phyloP scores from a whole-genome alignment of 345 rosid genomes.

The Pistacia integerrima region DNA sequence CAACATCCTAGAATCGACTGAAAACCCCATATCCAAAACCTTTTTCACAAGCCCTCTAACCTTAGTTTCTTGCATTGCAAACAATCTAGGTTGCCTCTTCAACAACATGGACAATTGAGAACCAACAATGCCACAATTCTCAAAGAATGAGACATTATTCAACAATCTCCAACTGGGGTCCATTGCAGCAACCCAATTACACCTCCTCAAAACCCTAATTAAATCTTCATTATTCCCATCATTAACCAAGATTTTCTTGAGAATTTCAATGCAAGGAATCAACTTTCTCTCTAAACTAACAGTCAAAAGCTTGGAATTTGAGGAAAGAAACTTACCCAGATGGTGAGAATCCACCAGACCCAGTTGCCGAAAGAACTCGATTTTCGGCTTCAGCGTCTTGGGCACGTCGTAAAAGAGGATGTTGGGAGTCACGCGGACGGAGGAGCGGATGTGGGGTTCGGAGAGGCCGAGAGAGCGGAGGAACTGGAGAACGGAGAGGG shows the following conservation, averaged over 20 bases:
- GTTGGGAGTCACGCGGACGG: conserved; percentile 20
- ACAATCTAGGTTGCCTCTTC: conserved; percentile 37
- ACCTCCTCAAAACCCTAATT: conserved; percentile 22
- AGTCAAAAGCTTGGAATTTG: not conserved
- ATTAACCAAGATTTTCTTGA: conserved; percentile 24
- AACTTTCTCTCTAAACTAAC: conserved; percentile 30
- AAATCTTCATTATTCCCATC: conserved; percentile 27
- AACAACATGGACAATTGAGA: conserved; percentile 34
- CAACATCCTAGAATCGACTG: conserved; percentile 44
- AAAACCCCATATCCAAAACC: conserved; percentile 36
- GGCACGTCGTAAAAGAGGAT: conserved; percentile 27
- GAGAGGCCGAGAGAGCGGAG: conserved; percentile 32
- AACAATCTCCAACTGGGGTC: conserved; percentile 22
- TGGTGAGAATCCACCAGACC: conserved; percentile 24
- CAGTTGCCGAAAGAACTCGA: conserved; percentile 32
- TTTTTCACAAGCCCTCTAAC: conserved; percentile 23
- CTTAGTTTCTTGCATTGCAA: conserved; percentile 16
- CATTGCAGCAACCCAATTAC: conserved; percentile 22
- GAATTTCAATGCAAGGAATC: conserved; percentile 27
- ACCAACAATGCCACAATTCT: conserved; percentile 35
- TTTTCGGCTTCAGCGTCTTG: conserved; percentile 33
- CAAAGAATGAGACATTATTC: conserved; percentile 30
- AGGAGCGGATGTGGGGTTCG: conserved; percentile 20
- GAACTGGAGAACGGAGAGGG: conserved; percentile 14
- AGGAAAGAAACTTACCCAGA: conserved; percentile 28